Percentiles rank a stretch among this genome's conserved stretches.
These are phyloP conservation scores for Orbilia oligospora DNA, from an alignment of 2,329 filamentous ascomycete genomes.

Conservation along the genomic window DNA sequence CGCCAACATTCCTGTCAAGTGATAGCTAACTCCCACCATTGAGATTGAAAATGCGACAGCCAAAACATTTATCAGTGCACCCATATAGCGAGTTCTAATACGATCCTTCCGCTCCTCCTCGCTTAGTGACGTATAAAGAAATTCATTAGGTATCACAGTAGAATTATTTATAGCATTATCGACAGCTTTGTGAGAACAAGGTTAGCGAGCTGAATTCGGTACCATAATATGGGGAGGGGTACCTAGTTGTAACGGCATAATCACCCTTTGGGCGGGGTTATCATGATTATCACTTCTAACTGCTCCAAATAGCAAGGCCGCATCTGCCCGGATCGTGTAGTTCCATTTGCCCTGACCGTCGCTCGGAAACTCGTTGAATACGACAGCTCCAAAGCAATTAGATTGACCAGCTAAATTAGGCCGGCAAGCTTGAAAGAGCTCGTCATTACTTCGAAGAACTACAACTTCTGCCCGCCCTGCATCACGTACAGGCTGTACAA, in stretches of 20 bases:
- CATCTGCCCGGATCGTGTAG: conserved; percentile 85
- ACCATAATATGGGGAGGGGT: neutral
- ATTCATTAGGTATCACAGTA: conserved; percentile 73
- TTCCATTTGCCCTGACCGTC: conserved; percentile 80
- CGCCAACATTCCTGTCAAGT: conserved; percentile 87
- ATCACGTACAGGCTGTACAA: conserved; percentile 57
- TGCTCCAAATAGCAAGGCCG: conserved; percentile 70
- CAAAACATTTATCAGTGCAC: conserved; percentile 80
- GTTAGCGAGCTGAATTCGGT: neutral
- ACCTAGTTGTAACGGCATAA: conserved; percentile 78
- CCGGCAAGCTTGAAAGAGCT: conserved; percentile 76
- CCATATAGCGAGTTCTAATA: conserved; percentile 73
- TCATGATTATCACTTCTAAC: conserved; percentile 71
- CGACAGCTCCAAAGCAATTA: conserved; percentile 79
- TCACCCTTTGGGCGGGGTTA: conserved; percentile 83
- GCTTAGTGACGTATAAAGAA: conserved; percentile 81
- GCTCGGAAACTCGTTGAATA: conserved; percentile 81
- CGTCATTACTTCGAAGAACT: conserved; percentile 75
- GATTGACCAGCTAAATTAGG: conserved; percentile 78
- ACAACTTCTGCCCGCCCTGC: conserved; percentile 64
- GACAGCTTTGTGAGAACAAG: conserved; percentile 71
- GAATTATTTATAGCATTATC: conserved; percentile 78
- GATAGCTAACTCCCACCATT: conserved; percentile 86
- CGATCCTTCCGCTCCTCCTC: conserved; percentile 76
- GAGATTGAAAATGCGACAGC: conserved; percentile 84